Evolutionary conservation across 2,329 filamentous ascomycete species (phyloP), one percentile per base, ranked within the genome.

Genomic region (Venturia effusa): DNA sequence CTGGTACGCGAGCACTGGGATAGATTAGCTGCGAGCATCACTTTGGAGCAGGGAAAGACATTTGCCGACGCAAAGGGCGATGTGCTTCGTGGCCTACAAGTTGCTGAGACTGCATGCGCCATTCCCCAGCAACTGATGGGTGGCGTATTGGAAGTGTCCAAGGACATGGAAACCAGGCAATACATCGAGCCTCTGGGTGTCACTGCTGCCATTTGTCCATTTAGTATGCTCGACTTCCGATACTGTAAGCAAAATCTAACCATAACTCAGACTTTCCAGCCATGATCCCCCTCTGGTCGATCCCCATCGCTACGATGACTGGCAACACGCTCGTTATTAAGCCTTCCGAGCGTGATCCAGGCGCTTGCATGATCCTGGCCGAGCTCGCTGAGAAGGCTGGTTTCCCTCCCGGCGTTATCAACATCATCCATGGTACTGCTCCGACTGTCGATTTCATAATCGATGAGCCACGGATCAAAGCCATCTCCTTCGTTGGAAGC

Each of bases 201-300:
- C 40, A 86, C 89, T 54, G 89, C 89, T 65, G 88, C 90, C 65
- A 94, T 94, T 69, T 94, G 90, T 80, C 90, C 90, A 1, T 94
- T 94, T 74, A 94, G 87, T 90, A 74, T 75, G 86, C 77, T 30
- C 24, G 71, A 30, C n/a, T 41, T n/a, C 27, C 55, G n/a, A 48
- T 13, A n/a, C 22, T 1, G 13, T 19, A 32, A 39, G 6, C 34
- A 15, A 24, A 13, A 27, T 17, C 11, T 37, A 64, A 71, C 37
- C 40, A 37, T 64, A 57, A 17, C 62, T 11, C 66, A 90, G 87
- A 94, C 80, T 94, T 94, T 78, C 90, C 90, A 54, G 90, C 90
- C 70, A 95, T 95, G 90, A 94, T 95, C 74, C 90, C 90, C 3
- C 82, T 95, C n/a, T 95, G 90, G 90, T 91, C 84, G 66, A 92